These are phyloP conservation scores for Diddensiella caesifluorescens DNA, from an alignment of 805 yeast species.

Conservation along the genomic window DNA sequence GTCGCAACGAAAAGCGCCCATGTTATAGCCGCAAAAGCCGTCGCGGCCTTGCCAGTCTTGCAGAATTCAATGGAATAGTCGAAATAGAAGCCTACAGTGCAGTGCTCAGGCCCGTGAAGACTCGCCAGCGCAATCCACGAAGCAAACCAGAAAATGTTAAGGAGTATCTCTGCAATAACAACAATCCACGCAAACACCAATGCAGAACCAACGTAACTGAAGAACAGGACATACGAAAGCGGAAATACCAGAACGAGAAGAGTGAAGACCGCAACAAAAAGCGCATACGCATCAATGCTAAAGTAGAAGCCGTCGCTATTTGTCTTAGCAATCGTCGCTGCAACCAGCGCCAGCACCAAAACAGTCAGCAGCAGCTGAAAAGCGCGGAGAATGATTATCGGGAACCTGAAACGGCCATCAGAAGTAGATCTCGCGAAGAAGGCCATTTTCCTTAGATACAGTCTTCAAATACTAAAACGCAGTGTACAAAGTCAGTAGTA, in stretches of 20 bases:
- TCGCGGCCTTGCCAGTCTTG: slow-evolving; percentile 18
- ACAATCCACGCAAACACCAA: background rate
- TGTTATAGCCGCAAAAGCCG: slow-evolving; percentile 18
- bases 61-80: slow-evolving; percentile 8
- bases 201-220: background rate
- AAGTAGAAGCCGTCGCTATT: background rate
- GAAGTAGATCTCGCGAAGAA: too few species aligned
- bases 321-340: slow-evolving; percentile 7
- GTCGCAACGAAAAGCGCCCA: slow-evolving; percentile 14
- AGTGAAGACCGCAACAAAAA: slow-evolving; percentile 8
- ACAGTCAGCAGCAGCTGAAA: slow-evolving; percentile 6
- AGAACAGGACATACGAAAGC: background rate
- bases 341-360: slow-evolving; percentile 9
- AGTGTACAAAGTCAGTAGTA: too few species aligned
- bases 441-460: too few species aligned
- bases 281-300: slow-evolving; percentile 5
- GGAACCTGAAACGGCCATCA: too few species aligned
- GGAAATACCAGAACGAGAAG: background rate
- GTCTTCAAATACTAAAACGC: too few species aligned
- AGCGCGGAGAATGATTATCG: slow-evolving; percentile 2
- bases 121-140: slow-evolving; percentile 11
- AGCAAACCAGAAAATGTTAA: slow-evolving; percentile 19
- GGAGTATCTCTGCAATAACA: slow-evolving; percentile 15
- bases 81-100: background rate
- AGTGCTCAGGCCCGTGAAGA: background rate